These are phyloP conservation scores for Adansonia rubrostipa DNA, from an alignment of 441 rosid genomes.

Conservation along the genomic window DNA sequence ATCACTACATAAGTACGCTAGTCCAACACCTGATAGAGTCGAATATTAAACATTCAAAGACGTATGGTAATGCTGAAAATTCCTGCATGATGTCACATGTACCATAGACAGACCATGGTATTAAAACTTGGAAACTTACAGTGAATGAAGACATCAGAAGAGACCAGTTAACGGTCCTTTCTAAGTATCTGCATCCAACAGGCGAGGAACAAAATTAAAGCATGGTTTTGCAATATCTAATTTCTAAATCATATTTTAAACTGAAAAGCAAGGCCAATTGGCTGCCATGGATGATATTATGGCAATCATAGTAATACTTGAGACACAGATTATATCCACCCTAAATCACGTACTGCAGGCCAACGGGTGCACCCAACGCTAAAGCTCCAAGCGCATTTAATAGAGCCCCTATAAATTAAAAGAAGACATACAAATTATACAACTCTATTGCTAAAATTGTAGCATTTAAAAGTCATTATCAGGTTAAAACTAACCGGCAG, in stretches of 20 bases:
- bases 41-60: neutral
- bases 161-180: slow-evolving; percentile 69
- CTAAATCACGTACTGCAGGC: slow-evolving; percentile 59
- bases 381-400: slow-evolving; percentile 74
- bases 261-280: neutral
- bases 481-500: slow-evolving; percentile 57
- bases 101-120: neutral
- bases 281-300: neutral
- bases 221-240: neutral
- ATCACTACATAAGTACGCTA: neutral
- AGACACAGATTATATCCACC: neutral
- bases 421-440: neutral
- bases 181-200: slow-evolving; percentile 51
- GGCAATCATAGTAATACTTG: neutral
- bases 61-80: neutral
- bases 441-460: neutral
- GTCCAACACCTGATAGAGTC: neutral
- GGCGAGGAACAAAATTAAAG: slow-evolving; percentile 23
- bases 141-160: slow-evolving; percentile 78
- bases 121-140: slow-evolving; percentile 42
- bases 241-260: neutral
- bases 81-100: neutral
- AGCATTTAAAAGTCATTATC: slow-evolving; percentile 35
- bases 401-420: slow-evolving; percentile 58
- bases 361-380: slow-evolving; percentile 84